Conservation (phyloP, 768 basidiomycete species). For the Auricularia cornea region DNA sequence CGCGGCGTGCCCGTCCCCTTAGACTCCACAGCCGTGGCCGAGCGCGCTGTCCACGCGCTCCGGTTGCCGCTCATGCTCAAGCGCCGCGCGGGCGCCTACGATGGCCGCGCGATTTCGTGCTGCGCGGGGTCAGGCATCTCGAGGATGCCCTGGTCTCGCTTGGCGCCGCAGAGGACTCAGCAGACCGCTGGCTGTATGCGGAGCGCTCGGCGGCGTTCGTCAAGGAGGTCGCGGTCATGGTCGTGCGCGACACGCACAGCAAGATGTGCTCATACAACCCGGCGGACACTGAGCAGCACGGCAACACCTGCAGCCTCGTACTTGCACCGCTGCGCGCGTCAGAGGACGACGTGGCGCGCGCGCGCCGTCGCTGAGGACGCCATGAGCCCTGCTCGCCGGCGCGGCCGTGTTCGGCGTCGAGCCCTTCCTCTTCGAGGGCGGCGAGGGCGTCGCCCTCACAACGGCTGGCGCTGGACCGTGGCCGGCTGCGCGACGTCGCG, state of each 20-base stretch:
- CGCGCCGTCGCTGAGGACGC: conserved; percentile 76
- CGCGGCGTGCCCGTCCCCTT: conserved; percentile 47
- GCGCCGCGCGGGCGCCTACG: conserved; percentile 90
- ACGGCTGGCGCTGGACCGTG: conserved; percentile 97
- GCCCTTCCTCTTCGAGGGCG: conserved; percentile 95
- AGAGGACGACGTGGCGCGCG: conserved; percentile 45
- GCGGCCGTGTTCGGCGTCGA: conserved; percentile 97
- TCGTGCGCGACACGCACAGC: conserved; percentile 70
- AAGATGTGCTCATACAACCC: conserved; percentile 77
- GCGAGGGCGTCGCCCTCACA: conserved; percentile 83
- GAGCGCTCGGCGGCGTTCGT: conserved; percentile 89
- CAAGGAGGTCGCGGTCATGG: conserved; percentile 95
- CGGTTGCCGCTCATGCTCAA: conserved; percentile 97
- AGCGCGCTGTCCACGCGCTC: conserved; percentile 47
- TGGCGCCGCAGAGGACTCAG: conserved; percentile 45
- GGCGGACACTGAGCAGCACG: conserved; percentile 91
- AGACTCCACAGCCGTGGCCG: conserved; percentile 41
- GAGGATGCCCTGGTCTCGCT: conserved; percentile 39
- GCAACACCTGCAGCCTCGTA: conserved; percentile 89
- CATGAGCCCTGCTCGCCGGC: conserved; percentile 65
- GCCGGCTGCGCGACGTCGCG: conserved; percentile 96
- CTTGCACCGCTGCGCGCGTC: conserved; percentile 67
- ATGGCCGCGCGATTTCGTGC: conserved; percentile 83
- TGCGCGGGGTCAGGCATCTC: conserved; percentile 46
- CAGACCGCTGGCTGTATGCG: conserved; percentile 73